phyloP scores from a whole-genome alignment of 108 stramenopile species.

The Nitzschia putrida region DNA sequence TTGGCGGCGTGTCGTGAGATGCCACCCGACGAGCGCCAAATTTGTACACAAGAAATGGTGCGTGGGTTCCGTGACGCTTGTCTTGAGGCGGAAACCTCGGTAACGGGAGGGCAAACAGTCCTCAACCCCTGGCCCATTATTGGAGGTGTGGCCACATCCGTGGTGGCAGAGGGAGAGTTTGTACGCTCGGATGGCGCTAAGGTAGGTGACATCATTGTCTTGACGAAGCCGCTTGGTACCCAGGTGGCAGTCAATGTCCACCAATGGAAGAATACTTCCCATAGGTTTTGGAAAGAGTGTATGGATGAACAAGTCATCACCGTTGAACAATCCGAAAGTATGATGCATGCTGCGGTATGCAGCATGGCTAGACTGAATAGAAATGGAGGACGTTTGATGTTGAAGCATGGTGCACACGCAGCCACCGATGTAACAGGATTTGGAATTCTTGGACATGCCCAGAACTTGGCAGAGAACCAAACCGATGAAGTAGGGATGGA shows the following conservation, averaged over 20 bases:
- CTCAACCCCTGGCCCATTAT: constrained; percentile 89
- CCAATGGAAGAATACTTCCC: constrained; percentile 62
- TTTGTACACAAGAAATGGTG: constrained; percentile 81
- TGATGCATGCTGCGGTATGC: constrained; percentile 79
- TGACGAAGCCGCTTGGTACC: constrained; percentile 86
- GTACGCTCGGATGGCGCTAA: constrained; percentile 73
- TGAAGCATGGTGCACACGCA: constrained; percentile 67
- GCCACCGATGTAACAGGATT: constrained; percentile 89
- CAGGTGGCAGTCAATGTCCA: constrained; percentile 88
- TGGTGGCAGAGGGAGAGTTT: constrained; percentile 71
- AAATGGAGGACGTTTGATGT: constrained; percentile 64
- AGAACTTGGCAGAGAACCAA: constrained; percentile 84
- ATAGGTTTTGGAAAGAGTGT: constrained; percentile 37
- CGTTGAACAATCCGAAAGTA: constrained; percentile 58
- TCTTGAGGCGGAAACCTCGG: constrained; percentile 62
- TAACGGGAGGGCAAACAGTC: constrained; percentile 89
- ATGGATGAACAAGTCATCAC: constrained; percentile 38
- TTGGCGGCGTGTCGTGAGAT: constrained; percentile 78
- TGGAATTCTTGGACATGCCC: constrained; percentile 83
- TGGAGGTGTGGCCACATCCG: constrained; percentile 81
- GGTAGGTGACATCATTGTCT: constrained; percentile 72
- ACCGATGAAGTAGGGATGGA: constrained; percentile 65
- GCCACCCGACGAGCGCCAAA: constrained; percentile 62
- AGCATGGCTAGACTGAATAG: constrained; percentile 80
- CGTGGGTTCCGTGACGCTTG: constrained; percentile 82